These are phyloP conservation scores for Diplosphaera chodatii DNA, from an alignment of 139 green algal species.

Conservation along the genomic window DNA sequence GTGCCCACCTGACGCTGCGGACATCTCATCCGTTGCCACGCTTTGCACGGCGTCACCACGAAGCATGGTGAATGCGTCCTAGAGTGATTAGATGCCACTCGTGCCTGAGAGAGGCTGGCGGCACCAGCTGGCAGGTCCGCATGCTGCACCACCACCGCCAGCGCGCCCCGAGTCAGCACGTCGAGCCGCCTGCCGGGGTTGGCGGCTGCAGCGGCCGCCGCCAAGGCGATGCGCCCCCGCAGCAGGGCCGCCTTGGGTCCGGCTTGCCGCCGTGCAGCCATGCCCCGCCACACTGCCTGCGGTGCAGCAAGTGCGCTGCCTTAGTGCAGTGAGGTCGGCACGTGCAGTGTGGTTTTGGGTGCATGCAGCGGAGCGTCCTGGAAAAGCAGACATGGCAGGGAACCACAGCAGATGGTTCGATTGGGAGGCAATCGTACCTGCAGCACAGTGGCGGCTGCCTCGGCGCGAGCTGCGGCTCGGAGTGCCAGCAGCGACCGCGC, in stretches of 20 bases:
- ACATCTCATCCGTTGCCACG: too few relatives aligned
- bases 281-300: conserved; percentile 57
- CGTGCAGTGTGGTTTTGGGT: too few relatives aligned
- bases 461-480: background rate
- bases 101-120: conserved; percentile 15
- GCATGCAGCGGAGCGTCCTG: too few relatives aligned
- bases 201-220: background rate
- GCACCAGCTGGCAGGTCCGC: background rate
- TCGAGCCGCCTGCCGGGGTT: background rate
- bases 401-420: too few relatives aligned
- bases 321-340: too few relatives aligned
- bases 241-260: background rate
- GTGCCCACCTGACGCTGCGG: too few relatives aligned
- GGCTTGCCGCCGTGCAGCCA: conserved; percentile 19
- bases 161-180: background rate
- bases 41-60: too few relatives aligned
- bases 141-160: background rate
- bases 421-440: conserved; percentile 7
- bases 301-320: too few relatives aligned
- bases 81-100: too few relatives aligned
- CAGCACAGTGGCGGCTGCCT: conserved; percentile 4
- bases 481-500: conserved; percentile 10
- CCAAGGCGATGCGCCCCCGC: background rate
- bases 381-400: too few relatives aligned
- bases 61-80: too few relatives aligned